Evolutionary conservation across 768 basidiomycete species (phyloP).

Genomic region (Rhodosporidiobolus sp.): DNA sequence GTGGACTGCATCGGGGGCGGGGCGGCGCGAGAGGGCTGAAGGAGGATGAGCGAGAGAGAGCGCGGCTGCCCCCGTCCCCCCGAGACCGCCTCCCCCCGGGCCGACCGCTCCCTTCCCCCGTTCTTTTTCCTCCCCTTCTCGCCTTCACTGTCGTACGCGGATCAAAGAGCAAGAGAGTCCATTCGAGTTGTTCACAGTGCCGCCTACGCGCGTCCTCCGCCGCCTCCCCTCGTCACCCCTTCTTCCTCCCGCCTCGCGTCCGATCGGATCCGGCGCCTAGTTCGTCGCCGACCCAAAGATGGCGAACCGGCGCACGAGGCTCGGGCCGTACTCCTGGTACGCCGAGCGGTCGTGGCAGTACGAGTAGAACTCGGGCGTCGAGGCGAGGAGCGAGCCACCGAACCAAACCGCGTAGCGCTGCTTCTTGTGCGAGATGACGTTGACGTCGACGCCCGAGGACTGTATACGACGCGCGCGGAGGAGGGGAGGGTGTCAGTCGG

Average conservation of each 20-base stretch:
- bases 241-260: not conserved
- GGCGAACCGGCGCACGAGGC: constrained; percentile 86
- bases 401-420: constrained; percentile 98
- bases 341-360: constrained; percentile 59
- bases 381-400: constrained; percentile 90
- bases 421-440: constrained; percentile 96
- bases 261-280: not conserved
- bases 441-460: constrained; percentile 96
- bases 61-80: no score
- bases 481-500: not conserved
- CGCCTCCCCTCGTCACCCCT: not conserved
- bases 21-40: no score
- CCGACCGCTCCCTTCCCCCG: no score
- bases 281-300: constrained; percentile 63
- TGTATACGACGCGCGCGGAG: constrained; percentile 46
- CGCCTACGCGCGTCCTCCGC: not conserved
- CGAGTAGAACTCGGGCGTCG: constrained; percentile 92
- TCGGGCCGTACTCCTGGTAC: constrained; percentile 56
- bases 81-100: no score
- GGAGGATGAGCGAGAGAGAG: no score
- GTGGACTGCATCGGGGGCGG: no score
- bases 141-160: no score
- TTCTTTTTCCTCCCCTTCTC: no score
- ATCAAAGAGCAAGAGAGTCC: no score
- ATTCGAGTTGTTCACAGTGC: not conserved